Evolutionary conservation across 2,329 filamentous ascomycete species (phyloP), one percentile per base, ranked within the genome.

Genomic region (Shiraia sp.): DNA sequence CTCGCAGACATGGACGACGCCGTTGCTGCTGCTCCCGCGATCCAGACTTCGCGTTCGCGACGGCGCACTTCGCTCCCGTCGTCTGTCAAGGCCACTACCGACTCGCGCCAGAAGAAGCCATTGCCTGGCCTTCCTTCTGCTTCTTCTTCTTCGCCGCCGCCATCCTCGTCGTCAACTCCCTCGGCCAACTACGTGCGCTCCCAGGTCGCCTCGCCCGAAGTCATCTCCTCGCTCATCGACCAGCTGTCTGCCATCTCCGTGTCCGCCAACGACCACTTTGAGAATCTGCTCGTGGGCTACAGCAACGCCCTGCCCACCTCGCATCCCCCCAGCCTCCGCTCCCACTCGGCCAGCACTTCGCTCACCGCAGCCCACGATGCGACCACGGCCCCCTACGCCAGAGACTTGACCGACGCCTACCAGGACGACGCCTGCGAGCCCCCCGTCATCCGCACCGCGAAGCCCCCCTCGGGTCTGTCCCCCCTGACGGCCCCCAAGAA

Each of bases 371-470:
- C 38, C 6, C 50, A 52, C 29, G 42, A 63, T 59, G 62, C 63
- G 46, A 88, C 88, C 63, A 89, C 89, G 77, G 82, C 85, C 45
- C 78, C 82, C 45, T 86, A 81, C 66, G 74, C 78, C 35, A 71
- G 76, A 23, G 75, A 76, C 37, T 75, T 68, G 25, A 70, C 74
- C 34, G 72, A 75, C 52, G 50, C 77, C 39, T 74, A 76, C 50
- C 72, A 76, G 25, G 78, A 82, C 63, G 78, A 82, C 70, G 79
- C 79, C 29, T 80, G 79, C 23, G 73, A 77, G 47, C 72, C 89
- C 10, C 90, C 90, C 13, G 80, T 92, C 40, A 80, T 95, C 56
- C 85, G 86, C 51, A 95, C 91, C 23, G 82, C 89, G 23, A 91
- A 91, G 66, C 86, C 85, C 6, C 88, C 88, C 0, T 89, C 87